phyloP scores from a whole-genome alignment of 1,139 yeast species.

The Kodamaea alishanica region DNA sequence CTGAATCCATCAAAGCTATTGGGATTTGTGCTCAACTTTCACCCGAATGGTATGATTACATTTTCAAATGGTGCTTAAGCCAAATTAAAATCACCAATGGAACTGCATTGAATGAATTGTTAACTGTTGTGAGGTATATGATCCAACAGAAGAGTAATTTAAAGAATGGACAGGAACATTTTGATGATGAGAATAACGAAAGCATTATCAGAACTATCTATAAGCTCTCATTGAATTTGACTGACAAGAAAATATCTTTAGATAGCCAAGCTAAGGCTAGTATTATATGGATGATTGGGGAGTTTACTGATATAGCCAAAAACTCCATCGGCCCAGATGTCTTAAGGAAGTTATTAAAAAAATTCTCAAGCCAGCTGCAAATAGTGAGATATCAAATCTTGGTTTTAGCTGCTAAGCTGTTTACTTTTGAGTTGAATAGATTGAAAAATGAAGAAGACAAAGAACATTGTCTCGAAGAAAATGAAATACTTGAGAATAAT shows the following conservation, averaged over 20 bases:
- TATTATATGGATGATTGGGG: slow-evolving; percentile 89
- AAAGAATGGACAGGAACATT: slow-evolving; percentile 23
- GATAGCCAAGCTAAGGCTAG: slow-evolving; percentile 69
- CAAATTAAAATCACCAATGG: slow-evolving; percentile 29
- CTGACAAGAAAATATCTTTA: slow-evolving; percentile 23
- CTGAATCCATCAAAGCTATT: slow-evolving; percentile 56
- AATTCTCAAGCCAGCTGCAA: slow-evolving; percentile 54
- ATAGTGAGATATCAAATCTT: slow-evolving; percentile 69
- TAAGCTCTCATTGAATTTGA: slow-evolving; percentile 33
- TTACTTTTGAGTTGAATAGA: slow-evolving; percentile 49
- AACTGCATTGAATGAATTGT: slow-evolving; percentile 51
- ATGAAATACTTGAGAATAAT: slow-evolving; percentile 23
- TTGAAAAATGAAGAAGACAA: slow-evolving; percentile 24
- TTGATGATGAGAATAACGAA: slow-evolving; percentile 23
- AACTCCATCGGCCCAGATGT: slow-evolving; percentile 71
- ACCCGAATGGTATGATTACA: slow-evolving; percentile 31
- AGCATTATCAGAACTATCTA: slow-evolving; percentile 34
- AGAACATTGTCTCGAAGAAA: slow-evolving; percentile 21
- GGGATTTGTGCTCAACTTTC: slow-evolving; percentile 49
- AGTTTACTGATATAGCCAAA: slow-evolving; percentile 48
- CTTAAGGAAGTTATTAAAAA: slow-evolving; percentile 54
- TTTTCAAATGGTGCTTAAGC: slow-evolving; percentile 42
- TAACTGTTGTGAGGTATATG: slow-evolving; percentile 66
- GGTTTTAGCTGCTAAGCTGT: slow-evolving; percentile 69
- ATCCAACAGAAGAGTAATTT: slow-evolving; percentile 52